A percentile compares a stretch with the other conserved stretches of the same genome.
These are phyloP conservation scores for Picochlorum sp. DNA, from an alignment of 139 green algal genomes.

Conservation along the genomic window DNA sequence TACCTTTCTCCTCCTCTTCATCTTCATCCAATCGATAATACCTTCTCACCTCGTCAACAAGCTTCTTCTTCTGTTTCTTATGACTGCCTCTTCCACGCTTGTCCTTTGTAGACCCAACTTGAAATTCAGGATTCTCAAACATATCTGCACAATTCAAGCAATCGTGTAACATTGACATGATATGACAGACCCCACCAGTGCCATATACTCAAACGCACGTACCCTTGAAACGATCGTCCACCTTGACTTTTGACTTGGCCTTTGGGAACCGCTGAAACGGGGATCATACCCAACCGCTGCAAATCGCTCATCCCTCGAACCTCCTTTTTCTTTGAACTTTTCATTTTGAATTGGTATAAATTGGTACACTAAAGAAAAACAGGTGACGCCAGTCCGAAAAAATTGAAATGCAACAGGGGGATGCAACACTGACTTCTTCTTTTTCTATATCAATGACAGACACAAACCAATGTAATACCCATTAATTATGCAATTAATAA, in stretches of 20 bases:
- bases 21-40: conserved; percentile 70
- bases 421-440: too few species aligned
- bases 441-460: too few species aligned
- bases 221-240: conserved; percentile 81
- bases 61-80: conserved; percentile 12
- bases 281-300: conserved; percentile 68
- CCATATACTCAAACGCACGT: neutral
- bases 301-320: conserved; percentile 60
- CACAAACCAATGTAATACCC: too few species aligned
- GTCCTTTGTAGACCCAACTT: conserved; percentile 46
- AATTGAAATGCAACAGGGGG: too few species aligned
- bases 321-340: conserved; percentile 1
- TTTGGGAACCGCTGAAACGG: conserved; percentile 67
- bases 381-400: too few species aligned
- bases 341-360: neutral
- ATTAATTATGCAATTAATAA: too few species aligned
- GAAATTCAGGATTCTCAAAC: conserved; percentile 74
- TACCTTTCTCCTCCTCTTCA: conserved; percentile 31
- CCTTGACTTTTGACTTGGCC: conserved; percentile 58
- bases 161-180: too few species aligned
- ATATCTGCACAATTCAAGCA: conserved; percentile 43
- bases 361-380: too few species aligned
- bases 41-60: conserved; percentile 47
- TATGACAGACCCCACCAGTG: too few species aligned
- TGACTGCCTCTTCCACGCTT: conserved; percentile 63